phyloP scores from a whole-genome alignment of 495 filamentous ascomycete species.

The Penicillium alfredii region DNA sequence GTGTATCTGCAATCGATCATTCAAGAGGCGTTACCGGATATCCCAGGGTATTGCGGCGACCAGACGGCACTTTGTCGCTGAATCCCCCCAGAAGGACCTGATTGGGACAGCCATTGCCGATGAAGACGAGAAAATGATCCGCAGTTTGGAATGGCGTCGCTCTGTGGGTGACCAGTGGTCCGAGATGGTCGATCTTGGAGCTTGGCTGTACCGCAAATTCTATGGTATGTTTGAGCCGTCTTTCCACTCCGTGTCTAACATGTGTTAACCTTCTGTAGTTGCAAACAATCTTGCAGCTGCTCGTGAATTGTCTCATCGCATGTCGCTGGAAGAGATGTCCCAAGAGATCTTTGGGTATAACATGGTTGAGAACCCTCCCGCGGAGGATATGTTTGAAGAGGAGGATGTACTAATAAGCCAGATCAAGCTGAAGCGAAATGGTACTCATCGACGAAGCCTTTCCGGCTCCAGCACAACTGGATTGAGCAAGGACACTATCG shows the following conservation, averaged over 20 bases:
- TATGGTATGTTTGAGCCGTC: conserved; percentile 25
- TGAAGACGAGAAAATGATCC: conserved; percentile 66
- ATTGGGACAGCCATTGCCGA: conserved; percentile 55
- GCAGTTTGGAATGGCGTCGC: conserved; percentile 79
- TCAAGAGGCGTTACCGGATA: conserved; percentile 25
- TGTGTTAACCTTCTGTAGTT: conserved; percentile 12
- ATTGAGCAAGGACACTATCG: no score
- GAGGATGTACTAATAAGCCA: conserved; percentile 26
- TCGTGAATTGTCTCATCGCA: conserved; percentile 47
- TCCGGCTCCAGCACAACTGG: conserved; percentile 12
- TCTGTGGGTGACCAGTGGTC: conserved; percentile 63
- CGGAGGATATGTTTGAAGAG: conserved; percentile 20
- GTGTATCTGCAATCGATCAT: conserved; percentile 30
- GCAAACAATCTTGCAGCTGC: conserved; percentile 58
- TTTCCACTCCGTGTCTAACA: neutral
- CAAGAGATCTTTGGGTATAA: conserved; percentile 39
- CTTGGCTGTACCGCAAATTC: conserved; percentile 59
- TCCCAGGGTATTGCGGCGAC: conserved; percentile 27
- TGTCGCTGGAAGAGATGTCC: conserved; percentile 38
- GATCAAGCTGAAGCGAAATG: conserved; percentile 25
- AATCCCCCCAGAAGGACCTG: conserved; percentile 51
- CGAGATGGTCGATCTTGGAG: conserved; percentile 62
- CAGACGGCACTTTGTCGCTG: conserved; percentile 29
- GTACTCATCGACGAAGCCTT: conserved; percentile 20
- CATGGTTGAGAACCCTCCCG: conserved; percentile 27